phyloP scores from a whole-genome alignment of 2,329 filamentous ascomycete species.

The Calonectria pseudoturangicola region DNA sequence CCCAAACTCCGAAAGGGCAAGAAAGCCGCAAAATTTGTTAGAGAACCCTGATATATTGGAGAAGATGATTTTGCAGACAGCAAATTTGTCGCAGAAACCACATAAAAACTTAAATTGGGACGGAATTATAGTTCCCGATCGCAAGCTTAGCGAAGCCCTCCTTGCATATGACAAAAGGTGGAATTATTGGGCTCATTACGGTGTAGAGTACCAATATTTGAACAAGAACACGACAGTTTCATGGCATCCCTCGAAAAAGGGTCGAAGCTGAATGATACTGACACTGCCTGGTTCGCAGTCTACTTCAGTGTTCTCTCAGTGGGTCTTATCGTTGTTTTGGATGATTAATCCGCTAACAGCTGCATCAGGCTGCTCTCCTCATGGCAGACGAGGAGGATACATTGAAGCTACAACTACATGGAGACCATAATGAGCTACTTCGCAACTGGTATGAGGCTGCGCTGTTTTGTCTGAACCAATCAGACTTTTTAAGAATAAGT shows the following conservation, averaged over 20 bases:
- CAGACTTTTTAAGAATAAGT: conserved; percentile 30
- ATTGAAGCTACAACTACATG: conserved; percentile 12
- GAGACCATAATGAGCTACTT: conserved; percentile 23
- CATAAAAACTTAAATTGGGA: conserved; percentile 19
- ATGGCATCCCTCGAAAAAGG: conserved; percentile 25
- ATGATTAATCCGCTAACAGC: background rate
- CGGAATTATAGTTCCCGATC: conserved; percentile 33
- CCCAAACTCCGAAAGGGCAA: background rate
- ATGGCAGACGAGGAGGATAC: conserved; percentile 39
- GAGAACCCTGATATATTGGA: conserved; percentile 29
- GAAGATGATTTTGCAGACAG: conserved; percentile 1
- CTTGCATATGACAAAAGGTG: conserved; percentile 39
- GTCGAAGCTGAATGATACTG: background rate
- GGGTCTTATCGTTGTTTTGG: background rate
- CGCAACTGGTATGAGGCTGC: conserved; percentile 40
- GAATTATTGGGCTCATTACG: conserved; percentile 43
- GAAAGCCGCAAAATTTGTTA: conserved; percentile 29
- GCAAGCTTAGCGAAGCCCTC: conserved; percentile 32
- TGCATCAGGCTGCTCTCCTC: conserved; percentile 32
- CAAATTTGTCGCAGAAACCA: background rate
- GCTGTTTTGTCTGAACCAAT: conserved; percentile 30
- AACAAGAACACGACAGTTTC: conserved; percentile 34
- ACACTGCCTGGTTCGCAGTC: conserved; percentile 38
- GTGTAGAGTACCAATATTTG: conserved; percentile 40
- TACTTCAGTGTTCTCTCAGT: conserved; percentile 42